Evolutionary conservation across 225 moss, liverwort and hornwort species (phyloP).

Genomic region (Bryoerythrophyllum caledonicum): DNA sequence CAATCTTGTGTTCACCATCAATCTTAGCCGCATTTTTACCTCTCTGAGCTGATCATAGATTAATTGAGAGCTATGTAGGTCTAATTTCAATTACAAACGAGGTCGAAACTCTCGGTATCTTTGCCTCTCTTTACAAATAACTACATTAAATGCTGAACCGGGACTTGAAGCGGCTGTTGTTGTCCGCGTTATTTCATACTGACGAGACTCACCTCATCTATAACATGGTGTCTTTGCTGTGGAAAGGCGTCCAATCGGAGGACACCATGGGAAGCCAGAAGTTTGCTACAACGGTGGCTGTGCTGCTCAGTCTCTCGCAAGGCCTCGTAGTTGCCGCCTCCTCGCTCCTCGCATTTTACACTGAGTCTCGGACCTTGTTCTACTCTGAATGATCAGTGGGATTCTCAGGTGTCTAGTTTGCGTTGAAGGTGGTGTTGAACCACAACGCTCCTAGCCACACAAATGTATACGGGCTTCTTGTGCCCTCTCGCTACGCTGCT

Average conservation of each 20-base stretch:
- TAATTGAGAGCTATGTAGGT: too few species aligned
- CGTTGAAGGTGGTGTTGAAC: constrained; percentile 77
- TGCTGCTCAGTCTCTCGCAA: constrained; percentile 73
- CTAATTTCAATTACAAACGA: too few species aligned
- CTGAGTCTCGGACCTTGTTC: constrained; percentile 46
- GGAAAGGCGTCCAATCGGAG: constrained; percentile 85
- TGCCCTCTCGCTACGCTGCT: constrained; percentile 81
- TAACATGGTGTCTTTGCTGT: constrained; percentile 83
- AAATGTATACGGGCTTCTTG: constrained; percentile 63
- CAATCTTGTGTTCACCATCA: too few species aligned
- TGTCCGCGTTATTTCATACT: constrained; percentile 87
- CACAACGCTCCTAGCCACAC: constrained; percentile 67
- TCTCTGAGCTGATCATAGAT: too few species aligned
- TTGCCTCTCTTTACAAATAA: too few species aligned
- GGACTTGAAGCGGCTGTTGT: constrained; percentile 70
- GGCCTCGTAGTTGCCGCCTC: constrained; percentile 69
- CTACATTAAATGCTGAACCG: constrained; percentile 70
- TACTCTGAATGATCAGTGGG: constrained; percentile 80
- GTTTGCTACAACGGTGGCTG: constrained; percentile 69
- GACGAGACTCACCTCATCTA: constrained; percentile 85
- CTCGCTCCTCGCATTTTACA: constrained; percentile 44
- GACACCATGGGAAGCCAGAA: constrained; percentile 64
- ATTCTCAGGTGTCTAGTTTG: constrained; percentile 83
- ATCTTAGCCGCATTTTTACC: too few species aligned
- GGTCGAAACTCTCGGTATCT: too few species aligned